Percentiles rank a stretch among this genome's conserved stretches.
These are phyloP conservation scores for Pseudogymnoascus sp. DNA, from an alignment of 2,329 filamentous ascomycete species.

Conservation along the genomic window DNA sequence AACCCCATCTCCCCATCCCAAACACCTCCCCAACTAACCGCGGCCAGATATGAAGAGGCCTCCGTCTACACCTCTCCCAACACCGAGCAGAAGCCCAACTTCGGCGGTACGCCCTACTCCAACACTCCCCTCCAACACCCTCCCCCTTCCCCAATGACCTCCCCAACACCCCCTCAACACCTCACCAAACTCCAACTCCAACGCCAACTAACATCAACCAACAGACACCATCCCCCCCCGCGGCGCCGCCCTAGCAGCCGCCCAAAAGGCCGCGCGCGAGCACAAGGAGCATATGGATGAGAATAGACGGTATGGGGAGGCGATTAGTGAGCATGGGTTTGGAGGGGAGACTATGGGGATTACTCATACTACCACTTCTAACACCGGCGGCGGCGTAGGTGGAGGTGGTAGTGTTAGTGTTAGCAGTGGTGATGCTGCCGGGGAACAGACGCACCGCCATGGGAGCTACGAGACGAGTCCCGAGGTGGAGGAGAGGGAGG, in stretches of 20 bases:
- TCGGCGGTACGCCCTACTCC: slow-evolving; percentile 31
- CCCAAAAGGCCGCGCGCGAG: neutral
- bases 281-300: neutral
- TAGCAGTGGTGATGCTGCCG: no score
- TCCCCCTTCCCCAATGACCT: slow-evolving; percentile 18
- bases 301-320: neutral
- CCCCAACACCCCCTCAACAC: slow-evolving; percentile 15
- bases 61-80: slow-evolving; percentile 29
- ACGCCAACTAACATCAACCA: neutral
- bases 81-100: slow-evolving; percentile 35
- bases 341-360: neutral
- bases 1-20: neutral
- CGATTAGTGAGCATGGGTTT: slow-evolving; percentile 7
- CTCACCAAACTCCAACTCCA: neutral
- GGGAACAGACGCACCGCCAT: no score
- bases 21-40: neutral
- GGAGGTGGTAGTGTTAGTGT: neutral
- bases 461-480: no score
- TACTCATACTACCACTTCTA: neutral
- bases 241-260: neutral
- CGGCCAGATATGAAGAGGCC: neutral
- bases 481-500: neutral
- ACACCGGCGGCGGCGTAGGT: neutral
- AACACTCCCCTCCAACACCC: neutral
- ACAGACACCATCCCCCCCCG: neutral